phyloP scores from a whole-genome alignment of 2,329 filamentous ascomycete genomes.

The Drechmeria coniospora region DNA sequence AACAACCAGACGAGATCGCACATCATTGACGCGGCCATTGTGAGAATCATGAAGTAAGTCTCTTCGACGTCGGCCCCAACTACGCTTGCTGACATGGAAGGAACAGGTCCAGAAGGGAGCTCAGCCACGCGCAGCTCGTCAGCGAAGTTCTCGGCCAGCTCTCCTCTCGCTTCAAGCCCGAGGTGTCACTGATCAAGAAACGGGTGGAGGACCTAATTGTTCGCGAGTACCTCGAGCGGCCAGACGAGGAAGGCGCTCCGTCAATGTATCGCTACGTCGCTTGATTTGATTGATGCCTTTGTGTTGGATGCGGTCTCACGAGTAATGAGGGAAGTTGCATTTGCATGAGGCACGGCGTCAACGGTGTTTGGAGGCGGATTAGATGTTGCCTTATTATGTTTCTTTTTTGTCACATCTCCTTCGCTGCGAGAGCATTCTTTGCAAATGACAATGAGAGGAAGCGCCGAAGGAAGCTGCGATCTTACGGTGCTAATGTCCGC shows the following conservation, averaged over 20 bases:
- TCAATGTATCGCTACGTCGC: conserved; percentile 60
- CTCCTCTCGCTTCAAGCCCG: conserved; percentile 54
- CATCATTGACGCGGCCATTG: conserved; percentile 61
- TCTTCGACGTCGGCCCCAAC: not conserved
- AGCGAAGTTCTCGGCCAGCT: conserved; percentile 59
- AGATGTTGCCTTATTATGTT: not conserved
- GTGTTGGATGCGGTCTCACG: not conserved
- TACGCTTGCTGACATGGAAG: not conserved
- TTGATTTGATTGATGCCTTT: conserved; percentile 18
- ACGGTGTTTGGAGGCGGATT: not conserved
- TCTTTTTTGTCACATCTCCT: not conserved
- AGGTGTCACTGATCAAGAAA: conserved; percentile 64
- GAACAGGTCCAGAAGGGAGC: conserved; percentile 54
- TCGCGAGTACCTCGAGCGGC: conserved; percentile 61
- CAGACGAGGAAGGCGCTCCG: conserved; percentile 46
- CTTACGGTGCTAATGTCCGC: too few species aligned
- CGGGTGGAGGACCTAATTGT: conserved; percentile 66
- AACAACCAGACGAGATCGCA: conserved; percentile 57
- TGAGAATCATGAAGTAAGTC: conserved; percentile 77
- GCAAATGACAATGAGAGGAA: too few species aligned
- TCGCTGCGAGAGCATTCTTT: not conserved
- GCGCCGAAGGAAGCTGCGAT: too few species aligned
- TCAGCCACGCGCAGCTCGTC: conserved; percentile 53
- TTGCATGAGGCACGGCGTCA: conserved; percentile 1
- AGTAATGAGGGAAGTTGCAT: not conserved